Conservation (phyloP, 2,329 filamentous ascomycete genomes). For the Stylonectria norvegica region DNA sequence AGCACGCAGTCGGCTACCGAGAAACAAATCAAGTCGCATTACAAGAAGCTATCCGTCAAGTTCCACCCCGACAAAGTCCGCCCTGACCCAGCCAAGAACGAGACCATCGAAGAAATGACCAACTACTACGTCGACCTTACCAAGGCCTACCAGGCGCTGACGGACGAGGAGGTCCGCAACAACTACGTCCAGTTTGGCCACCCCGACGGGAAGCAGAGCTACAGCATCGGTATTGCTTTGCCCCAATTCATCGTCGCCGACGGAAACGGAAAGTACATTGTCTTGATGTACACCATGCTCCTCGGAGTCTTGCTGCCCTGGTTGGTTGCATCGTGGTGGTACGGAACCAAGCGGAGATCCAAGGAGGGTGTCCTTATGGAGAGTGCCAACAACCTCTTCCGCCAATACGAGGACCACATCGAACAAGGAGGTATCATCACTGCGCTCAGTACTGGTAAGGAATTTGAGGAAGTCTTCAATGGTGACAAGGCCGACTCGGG, state of each 20-base stretch:
- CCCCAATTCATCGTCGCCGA: constrained; percentile 90
- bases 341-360: constrained; percentile 87
- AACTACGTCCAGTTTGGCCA: constrained; percentile 96
- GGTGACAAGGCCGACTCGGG: constrained; percentile 77
- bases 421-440: constrained; percentile 75
- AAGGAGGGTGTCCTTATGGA: constrained; percentile 92
- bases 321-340: constrained; percentile 97
- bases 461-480: constrained; percentile 74
- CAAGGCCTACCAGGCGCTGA: constrained; percentile 97
- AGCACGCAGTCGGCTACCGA: constrained; percentile 67
- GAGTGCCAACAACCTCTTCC: constrained; percentile 92
- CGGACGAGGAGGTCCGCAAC: constrained; percentile 94
- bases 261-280: constrained; percentile 91
- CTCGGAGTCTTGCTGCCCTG: constrained; percentile 90
- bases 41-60: constrained; percentile 79
- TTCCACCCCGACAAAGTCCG: constrained; percentile 91
- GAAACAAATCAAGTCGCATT: constrained; percentile 88
- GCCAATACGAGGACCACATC: constrained; percentile 82
- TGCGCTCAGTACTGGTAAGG: constrained; percentile 79
- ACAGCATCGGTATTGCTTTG: constrained; percentile 94
- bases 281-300: constrained; percentile 82
- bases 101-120: constrained; percentile 81
- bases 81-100: constrained; percentile 80
- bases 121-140: constrained; percentile 89
- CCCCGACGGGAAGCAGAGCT: constrained; percentile 96